Base-by-base conservation (phyloP, 495 filamentous ascomycete species). In the Parmelia sp. region DNA sequence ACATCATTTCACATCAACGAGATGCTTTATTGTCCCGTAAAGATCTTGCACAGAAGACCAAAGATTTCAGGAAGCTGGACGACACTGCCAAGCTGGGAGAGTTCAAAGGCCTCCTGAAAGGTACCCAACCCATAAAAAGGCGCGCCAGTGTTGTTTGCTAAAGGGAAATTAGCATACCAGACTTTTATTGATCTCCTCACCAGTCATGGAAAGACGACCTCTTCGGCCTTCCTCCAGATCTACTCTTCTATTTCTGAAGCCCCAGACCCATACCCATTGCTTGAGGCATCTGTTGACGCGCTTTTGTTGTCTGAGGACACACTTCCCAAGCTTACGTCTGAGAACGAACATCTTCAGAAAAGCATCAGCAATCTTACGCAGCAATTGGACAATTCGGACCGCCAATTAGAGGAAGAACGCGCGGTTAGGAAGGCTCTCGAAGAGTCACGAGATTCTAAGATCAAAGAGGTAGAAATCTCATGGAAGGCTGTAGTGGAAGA, bases 1-100 rank as follows among this genome's bases (percentile, higher is more conserved):
- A 99, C 69, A 91, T 99, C 57, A 90, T 97, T 49, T 78, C 88
- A 47, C 88, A 91, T 71, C 94, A 99, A 71, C 85, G 91, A 67
- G 95, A 97, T 75, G 86, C 92, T 25, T 86, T 96, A 14, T 86
- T 96, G 19, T 92, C 97, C 72, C 84, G 94, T 56, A 99, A 99
- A 71, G 94, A 99, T 60, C 82, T 99, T 23, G 94, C 94, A 21
- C 92, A 96, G 75, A 97, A 96, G 79, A 99, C 94, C 4, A 99
- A 97, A 72, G 94, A 97, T 73, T 99, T 96, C 69, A 79, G 91
- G 66, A 99, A 97, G 74, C 82, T 96, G 4, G 94, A 97, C 62
- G 95, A 99, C 78, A 81, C 90, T 15, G 85, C 83, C 44, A 97
- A 97, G 75, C 79, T 97, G 25, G 77, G 77, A 1, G 95, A 99